Conservation (phyloP, 805 yeast genomes). For the Wickerhamomyces alni region DNA sequence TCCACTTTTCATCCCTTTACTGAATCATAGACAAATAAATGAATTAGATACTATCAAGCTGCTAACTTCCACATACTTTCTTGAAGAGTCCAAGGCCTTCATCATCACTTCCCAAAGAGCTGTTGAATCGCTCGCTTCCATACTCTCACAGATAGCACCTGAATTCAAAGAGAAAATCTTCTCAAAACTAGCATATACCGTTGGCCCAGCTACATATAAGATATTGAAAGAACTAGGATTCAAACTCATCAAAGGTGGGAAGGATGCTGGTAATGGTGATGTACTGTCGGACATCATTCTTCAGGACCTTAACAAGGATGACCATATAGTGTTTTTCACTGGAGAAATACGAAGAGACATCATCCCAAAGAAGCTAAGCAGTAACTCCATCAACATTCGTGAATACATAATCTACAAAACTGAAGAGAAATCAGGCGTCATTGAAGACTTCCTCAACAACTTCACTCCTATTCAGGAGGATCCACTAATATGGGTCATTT, state of each 20-base stretch:
- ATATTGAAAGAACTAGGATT: constrained; percentile 62
- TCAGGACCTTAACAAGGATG: constrained; percentile 12
- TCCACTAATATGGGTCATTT: constrained; percentile 59
- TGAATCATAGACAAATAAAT: constrained; percentile 56
- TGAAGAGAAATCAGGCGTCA: constrained; percentile 39
- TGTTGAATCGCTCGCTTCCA: constrained; percentile 64
- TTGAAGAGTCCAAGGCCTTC: constrained; percentile 39
- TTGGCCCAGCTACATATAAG: constrained; percentile 82
- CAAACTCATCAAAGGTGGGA: constrained; percentile 62
- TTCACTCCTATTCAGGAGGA: constrained; percentile 6
- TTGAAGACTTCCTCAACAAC: constrained; percentile 28
- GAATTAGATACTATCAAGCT: constrained; percentile 37
- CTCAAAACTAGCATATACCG: constrained; percentile 65
- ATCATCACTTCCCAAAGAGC: constrained; percentile 90
- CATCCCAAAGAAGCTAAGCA: constrained; percentile 56
- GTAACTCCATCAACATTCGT: constrained; percentile 36
- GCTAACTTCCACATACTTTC: constrained; percentile 38
- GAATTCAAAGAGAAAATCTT: constrained; percentile 27
- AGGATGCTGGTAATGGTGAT: constrained; percentile 74
- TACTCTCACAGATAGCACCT: constrained; percentile 23
- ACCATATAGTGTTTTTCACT: constrained; percentile 62
- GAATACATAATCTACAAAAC: constrained; percentile 74
- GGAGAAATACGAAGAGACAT: constrained; percentile 83
- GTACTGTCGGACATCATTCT: constrained; percentile 60
- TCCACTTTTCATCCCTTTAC: constrained; percentile 64